Conservation (phyloP, 164 flowering plant species). For the Nelumbo lutea region DNA sequence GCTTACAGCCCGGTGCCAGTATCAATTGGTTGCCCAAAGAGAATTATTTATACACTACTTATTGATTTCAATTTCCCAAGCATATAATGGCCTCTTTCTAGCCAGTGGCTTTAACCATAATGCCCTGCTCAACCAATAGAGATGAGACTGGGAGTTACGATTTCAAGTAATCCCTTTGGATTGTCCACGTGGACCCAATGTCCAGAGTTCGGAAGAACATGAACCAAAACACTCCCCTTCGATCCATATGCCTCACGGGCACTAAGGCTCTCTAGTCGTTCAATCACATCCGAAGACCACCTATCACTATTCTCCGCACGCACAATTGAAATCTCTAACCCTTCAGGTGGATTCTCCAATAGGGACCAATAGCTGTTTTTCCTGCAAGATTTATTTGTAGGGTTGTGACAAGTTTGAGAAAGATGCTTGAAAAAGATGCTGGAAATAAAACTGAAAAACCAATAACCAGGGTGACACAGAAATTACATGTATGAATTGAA, state of each 20-base stretch:
- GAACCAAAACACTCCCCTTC: conserved; percentile 58
- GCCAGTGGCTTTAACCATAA: neutral
- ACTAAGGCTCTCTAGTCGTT: conserved; percentile 54
- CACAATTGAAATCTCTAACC: conserved; percentile 54
- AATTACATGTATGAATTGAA: conserved; percentile 76
- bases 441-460: neutral
- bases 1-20: too few species aligned
- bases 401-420: neutral
- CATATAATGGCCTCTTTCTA: too few species aligned
- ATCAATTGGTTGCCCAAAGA: too few species aligned
- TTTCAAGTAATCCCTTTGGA: conserved; percentile 83
- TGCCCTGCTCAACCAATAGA: conserved; percentile 24
- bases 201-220: conserved; percentile 75
- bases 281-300: conserved; percentile 54
- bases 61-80: too few species aligned
- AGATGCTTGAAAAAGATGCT: too few species aligned
- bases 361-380: conserved; percentile 75
- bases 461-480: neutral
- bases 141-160: conserved; percentile 59
- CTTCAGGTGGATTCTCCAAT: conserved; percentile 78
- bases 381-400: conserved; percentile 32
- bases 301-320: conserved; percentile 95
- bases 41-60: too few species aligned
- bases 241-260: conserved; percentile 22
- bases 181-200: conserved; percentile 99